phyloP scores from a whole-genome alignment of 345 rosid genomes.

The Passiflora organensis region DNA sequence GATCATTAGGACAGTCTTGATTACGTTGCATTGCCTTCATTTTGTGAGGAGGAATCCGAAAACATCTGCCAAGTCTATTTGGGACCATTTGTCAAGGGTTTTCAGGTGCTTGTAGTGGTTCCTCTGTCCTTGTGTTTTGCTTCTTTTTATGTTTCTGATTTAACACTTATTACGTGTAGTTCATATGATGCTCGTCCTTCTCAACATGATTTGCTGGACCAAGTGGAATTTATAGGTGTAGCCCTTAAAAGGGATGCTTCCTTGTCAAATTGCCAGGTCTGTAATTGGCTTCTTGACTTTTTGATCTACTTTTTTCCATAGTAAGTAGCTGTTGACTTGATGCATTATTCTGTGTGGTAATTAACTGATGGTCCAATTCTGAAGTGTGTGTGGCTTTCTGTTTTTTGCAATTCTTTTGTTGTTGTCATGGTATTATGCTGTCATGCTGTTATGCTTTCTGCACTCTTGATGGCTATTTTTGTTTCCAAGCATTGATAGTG shows the following conservation, averaged over 20 bases:
- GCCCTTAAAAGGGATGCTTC: constrained; percentile 51
- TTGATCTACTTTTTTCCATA: neutral
- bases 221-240: constrained; percentile 50
- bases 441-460: no score
- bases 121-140: constrained; percentile 3
- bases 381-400: no score
- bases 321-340: no score
- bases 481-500: no score
- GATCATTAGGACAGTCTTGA: constrained; percentile 45
- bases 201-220: constrained; percentile 71
- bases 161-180: constrained; percentile 33
- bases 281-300: neutral
- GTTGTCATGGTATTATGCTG: no score
- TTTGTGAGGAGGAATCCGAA: constrained; percentile 50
- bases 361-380: no score
- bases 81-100: constrained; percentile 51
- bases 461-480: no score
- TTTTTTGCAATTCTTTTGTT: no score
- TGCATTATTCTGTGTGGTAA: no score
- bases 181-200: constrained; percentile 60
- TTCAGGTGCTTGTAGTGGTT: constrained; percentile 44
- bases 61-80: constrained; percentile 46
- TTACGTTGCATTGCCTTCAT: constrained; percentile 56
- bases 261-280: constrained; percentile 67
- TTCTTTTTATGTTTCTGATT: neutral